A percentile compares a stretch with the other conserved stretches of the same genome.
These are phyloP conservation scores for Styphnolobium japonicum DNA, from an alignment of 306 rosid genomes.

Conservation along the genomic window DNA sequence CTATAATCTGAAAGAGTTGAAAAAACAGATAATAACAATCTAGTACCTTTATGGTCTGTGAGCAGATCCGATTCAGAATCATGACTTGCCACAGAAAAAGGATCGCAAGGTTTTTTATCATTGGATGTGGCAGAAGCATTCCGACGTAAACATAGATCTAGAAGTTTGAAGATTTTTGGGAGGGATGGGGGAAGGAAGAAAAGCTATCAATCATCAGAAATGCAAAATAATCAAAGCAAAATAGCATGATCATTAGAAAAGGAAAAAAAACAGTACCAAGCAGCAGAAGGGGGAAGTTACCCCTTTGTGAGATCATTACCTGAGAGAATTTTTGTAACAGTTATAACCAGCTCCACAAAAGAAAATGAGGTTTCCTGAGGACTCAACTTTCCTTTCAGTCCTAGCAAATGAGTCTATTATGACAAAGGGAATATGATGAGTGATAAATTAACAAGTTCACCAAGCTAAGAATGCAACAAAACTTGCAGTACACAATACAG, in stretches of 20 bases:
- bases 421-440: slow-evolving; percentile 27
- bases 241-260: not conserved
- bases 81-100: slow-evolving; percentile 14
- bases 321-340: slow-evolving; percentile 76
- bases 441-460: slow-evolving; percentile 18
- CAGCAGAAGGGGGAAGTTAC: not conserved
- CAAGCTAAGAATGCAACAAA: slow-evolving; percentile 17
- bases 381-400: slow-evolving; percentile 59
- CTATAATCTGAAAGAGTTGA: not conserved
- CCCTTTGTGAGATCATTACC: slow-evolving; percentile 46
- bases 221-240: slow-evolving; percentile 17
- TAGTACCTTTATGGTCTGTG: slow-evolving; percentile 29
- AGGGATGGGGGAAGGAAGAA: slow-evolving; percentile 19
- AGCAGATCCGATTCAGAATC: slow-evolving; percentile 33
- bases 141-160: slow-evolving; percentile 10
- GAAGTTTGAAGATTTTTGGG: not conserved
- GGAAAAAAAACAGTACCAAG: not conserved
- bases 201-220: slow-evolving; percentile 34
- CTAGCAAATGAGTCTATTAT: slow-evolving; percentile 82
- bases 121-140: slow-evolving; percentile 6
- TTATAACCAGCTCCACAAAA: slow-evolving; percentile 66
- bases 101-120: slow-evolving; percentile 3
- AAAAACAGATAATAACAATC: slow-evolving; percentile 12
- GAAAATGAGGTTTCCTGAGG: slow-evolving; percentile 40
- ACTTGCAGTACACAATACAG: not conserved